Evolutionary conservation across 257 asterid species (phyloP), one percentile per base, ranked within the genome.

Genomic region (Solanum corneliomulleri): DNA sequence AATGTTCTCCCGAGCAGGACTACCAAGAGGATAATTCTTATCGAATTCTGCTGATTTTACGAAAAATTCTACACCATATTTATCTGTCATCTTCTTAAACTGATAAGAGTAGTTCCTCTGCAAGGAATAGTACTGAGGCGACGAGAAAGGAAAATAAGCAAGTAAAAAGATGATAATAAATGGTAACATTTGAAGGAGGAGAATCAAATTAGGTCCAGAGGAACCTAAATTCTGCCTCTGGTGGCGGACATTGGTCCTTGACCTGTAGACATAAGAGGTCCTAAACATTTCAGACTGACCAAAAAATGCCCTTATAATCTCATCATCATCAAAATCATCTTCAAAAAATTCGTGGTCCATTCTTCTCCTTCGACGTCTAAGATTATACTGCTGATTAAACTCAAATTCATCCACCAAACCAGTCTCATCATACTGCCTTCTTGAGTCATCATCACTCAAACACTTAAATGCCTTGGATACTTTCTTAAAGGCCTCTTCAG

Each of bases 401-500:
- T 95, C 99, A 87, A 91, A 95, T 66, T 96, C 98, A 31, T 94
- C 98, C 21, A 92, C 98, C 88, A 96, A 89, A 49, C 98, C 98
- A 0, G 93, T 91, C 66, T 95, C 94, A 89, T 96, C 99, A 87
- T 96, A 96, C 88, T 93, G 98, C 86, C 96, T 92, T 92, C 99
- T 95, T 2, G 98, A 91, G 7, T 94, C 96, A 85, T 89, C 98
- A 75, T 96, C 98, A 87, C 98, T 95, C 92, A 96, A 92, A 89
- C 98, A 96, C 90, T 93, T 94, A 86, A 96, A 96, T 2, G 98
- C 99, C 92, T 94, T 95, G 93, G 97, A 92, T 70, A 96, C 97
- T 89, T 91, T 93, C 94, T 96, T 96, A 84, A 96, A 96, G 3
- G 98, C 98, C 86, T 95, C 98, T 92, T 94, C 99, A 20, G 99